Base-by-base conservation (phyloP, 768 basidiomycete genomes). In the Fomitopsis serialis region DNA sequence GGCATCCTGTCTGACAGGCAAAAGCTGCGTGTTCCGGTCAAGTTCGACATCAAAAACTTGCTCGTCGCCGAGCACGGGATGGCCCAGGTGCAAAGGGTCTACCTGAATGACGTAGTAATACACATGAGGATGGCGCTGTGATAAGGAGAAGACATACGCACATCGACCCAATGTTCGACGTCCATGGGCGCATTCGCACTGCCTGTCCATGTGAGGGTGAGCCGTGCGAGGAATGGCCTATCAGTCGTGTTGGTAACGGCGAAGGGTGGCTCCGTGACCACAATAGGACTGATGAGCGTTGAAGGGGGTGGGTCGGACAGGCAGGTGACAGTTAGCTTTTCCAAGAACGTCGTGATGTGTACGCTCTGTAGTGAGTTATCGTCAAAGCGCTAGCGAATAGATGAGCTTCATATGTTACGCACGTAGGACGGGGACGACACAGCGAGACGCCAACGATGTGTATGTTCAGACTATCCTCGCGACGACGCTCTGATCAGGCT, bases 131-230 rank as follows among this genome's bases (percentile, higher is more conserved):
- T 27, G 22, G 13, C n/a, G 35, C 51, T n/a, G 7, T 32, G 29
- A 32, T 32, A 32, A 32, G 5, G 47, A 15, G 21, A 49, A 22
- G n/a, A n/a, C n/a, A n/a, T 36, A 43, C 13, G 34, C 58, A 77
- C 79, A 59, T 80, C 76, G 7, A 80, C 70, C 78, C 78, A 81
- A 48, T 80, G 78, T 9, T 79, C 77, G 17, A 80, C 64, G 44
- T 73, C 73, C 55, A 71, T 69, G 1, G 67, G 60, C 11, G 71
- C 62, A 57, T 75, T 80, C 47, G 70, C 69, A 21, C 63, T 62
- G 9, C 74, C 74, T 23, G 62, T 68, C 75, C 74, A 78, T 35
- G 64, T 60, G 32, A 78, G 64, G 1, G 63, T 62, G 19, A 78
- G 59, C 21, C 68, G 66, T 3, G 77, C 77, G 45, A 78, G 68